Evolutionary conservation across 2,329 filamentous ascomycete genomes (phyloP).

Genomic region (Beauveria bassiana): DNA sequence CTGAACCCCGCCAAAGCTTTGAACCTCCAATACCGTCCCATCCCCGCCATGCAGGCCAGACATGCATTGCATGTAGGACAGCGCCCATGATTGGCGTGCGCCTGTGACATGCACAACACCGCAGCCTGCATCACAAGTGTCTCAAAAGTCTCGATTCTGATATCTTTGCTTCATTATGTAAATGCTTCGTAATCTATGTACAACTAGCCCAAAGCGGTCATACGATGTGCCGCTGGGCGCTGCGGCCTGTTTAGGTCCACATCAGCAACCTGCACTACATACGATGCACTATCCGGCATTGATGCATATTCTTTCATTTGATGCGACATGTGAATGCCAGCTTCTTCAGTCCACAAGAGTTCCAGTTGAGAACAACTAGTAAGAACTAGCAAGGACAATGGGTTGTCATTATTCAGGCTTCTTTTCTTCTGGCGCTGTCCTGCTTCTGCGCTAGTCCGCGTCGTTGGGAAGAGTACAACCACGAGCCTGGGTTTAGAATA

Average conservation of each 20-base stretch:
- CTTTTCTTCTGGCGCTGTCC: neutral
- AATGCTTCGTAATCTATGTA: neutral
- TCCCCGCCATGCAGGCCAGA: neutral
- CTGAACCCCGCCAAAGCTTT: neutral
- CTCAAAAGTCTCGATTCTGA: neutral
- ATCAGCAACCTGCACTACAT: neutral
- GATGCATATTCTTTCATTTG: neutral
- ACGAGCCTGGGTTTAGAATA: neutral
- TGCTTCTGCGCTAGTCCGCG: neutral
- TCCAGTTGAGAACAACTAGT: neutral
- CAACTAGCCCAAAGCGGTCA: neutral
- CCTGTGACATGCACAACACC: neutral
- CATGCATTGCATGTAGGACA: conserved; percentile 4
- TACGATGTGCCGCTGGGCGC: neutral
- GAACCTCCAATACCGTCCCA: neutral
- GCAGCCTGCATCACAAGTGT: neutral
- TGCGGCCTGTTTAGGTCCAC: neutral
- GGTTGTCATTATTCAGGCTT: neutral
- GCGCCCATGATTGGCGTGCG: neutral
- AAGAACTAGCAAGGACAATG: neutral
- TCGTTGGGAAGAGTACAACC: neutral
- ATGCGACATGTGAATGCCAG: neutral
- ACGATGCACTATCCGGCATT: neutral
- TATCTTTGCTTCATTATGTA: neutral
- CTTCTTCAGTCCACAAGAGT: neutral